Evolutionary conservation across 345 rosid species (phyloP), one percentile per base, ranked within the genome.

Genomic region (Gossypium stocksii): DNA sequence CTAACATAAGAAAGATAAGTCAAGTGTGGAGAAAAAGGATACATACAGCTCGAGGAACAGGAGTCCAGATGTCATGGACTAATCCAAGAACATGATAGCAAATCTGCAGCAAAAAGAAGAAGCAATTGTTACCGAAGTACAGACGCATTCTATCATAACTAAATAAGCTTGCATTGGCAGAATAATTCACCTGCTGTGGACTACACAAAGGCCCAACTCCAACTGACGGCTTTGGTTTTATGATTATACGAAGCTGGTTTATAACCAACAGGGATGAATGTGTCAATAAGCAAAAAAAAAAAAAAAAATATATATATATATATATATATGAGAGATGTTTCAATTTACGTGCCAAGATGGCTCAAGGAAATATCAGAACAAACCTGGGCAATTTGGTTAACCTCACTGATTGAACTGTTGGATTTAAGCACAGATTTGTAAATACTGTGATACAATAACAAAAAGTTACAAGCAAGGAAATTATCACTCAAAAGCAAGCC

Each of bases 371-470:
- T 15, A 74, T 34, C 53, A 34, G 7, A 38, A 87, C 90, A 80
- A 73, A 95, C 99, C 99, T 95, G 99, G 23, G 97, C 95, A 79
- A 93, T 89, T 87, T 95, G 98, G 82, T 95, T 91, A 80, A 92
- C 87, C 80, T 91, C 94, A 68, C 78, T 86, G 79, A 95, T 91
- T 13, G 92, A 91, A 79, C 96, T 84, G 78, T 85, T 95, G 29
- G 96, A 91, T 87, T 95, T 95, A 57, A 86, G 90, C 64, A 86
- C 91, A 69, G 95, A 87, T 88, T 83, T 95, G 77, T 89, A 90
- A 67, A 95, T 86, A 75, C 99, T 95, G 90, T 80, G 80, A 77
- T 70, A 56, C 72, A 76, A 27, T 5, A 79, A 71, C 57, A 67
- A 80, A 81, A 54, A 46, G 41, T 80, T 54, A 73, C 73, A 74